phyloP scores from a whole-genome alignment of 257 asterid species.

The Linderniella brevidens region DNA sequence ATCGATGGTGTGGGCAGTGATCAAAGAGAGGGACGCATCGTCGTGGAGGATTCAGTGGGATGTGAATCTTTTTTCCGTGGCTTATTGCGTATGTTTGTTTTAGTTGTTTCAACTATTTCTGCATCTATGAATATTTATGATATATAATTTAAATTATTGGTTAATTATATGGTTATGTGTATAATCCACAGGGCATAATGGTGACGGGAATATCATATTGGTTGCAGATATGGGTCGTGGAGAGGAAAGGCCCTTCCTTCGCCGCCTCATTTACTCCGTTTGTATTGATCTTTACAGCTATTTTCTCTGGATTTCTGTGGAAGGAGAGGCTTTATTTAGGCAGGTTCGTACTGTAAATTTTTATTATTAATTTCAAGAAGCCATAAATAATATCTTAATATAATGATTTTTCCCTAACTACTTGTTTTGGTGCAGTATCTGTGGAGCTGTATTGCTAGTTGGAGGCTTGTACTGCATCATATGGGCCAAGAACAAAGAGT shows the following conservation, averaged over 20 bases:
- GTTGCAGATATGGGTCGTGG: conserved; percentile 32
- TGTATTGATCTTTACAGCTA: conserved; percentile 25
- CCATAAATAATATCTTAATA: too few species aligned
- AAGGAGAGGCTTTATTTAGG: conserved; percentile 36
- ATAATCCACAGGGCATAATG: conserved; percentile 32
- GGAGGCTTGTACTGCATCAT: too few species aligned
- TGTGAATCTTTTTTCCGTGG: conserved; percentile 17
- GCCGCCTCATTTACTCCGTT: conserved; percentile 25
- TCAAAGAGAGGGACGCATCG: conserved; percentile 16
- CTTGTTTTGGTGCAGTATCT: too few species aligned
- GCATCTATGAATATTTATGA: not conserved
- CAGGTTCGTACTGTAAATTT: conserved; percentile 14
- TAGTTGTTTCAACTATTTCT: not conserved
- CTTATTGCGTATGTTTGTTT: conserved; percentile 20
- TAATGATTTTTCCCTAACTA: too few species aligned
- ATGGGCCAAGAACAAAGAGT: too few species aligned
- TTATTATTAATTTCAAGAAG: not conserved
- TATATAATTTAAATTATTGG: too few species aligned
- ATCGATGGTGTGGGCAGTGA: conserved; percentile 18
- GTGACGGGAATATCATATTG: conserved; percentile 25
- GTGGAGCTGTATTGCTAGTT: too few species aligned
- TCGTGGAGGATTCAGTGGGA: conserved; percentile 38
- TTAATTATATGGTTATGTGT: not conserved
- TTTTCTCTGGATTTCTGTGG: conserved; percentile 24
- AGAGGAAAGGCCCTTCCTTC: conserved; percentile 39